phyloP scores from a whole-genome alignment of 1,139 yeast genomes.

The Protomyces inouyei region DNA sequence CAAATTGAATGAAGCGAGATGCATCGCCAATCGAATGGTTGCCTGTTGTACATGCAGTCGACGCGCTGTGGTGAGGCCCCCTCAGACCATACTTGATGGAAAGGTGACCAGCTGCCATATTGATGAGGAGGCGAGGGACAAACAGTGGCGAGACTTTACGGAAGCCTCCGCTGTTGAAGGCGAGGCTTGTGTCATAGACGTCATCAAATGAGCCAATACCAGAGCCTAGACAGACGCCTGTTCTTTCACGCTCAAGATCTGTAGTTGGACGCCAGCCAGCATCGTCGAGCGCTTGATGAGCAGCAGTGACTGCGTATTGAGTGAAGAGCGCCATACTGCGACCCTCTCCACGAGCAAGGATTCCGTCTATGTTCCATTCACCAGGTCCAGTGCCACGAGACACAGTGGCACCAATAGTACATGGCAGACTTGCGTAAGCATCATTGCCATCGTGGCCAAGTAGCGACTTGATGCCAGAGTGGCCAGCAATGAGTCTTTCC shows the following conservation, averaged over 20 bases:
- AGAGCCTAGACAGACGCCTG: slow-evolving; percentile 84
- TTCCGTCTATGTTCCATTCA: slow-evolving; percentile 44
- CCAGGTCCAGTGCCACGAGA: slow-evolving; percentile 49
- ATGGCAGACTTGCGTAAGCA: slow-evolving; percentile 56
- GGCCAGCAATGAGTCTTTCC: slow-evolving; percentile 39
- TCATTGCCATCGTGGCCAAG: slow-evolving; percentile 46
- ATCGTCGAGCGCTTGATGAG: slow-evolving; percentile 52
- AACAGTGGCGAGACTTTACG: slow-evolving; percentile 76
- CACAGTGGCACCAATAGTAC: slow-evolving; percentile 69
- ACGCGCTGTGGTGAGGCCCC: slow-evolving; percentile 84
- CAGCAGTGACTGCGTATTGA: slow-evolving; percentile 6
- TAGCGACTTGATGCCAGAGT: slow-evolving; percentile 39
- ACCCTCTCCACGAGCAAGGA: slow-evolving; percentile 27
- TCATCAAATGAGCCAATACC: slow-evolving; percentile 91
- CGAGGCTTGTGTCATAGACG: slow-evolving; percentile 55
- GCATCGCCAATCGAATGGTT: slow-evolving; percentile 94
- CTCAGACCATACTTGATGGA: slow-evolving; percentile 61
- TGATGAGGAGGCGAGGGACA: slow-evolving; percentile 74
- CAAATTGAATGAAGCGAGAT: slow-evolving; percentile 66
- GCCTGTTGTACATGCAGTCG: slow-evolving; percentile 98
- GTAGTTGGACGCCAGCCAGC: slow-evolving; percentile 54
- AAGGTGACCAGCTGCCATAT: slow-evolving; percentile 93
- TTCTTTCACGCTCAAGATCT: slow-evolving; percentile 40
- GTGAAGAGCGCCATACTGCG: slow-evolving; percentile 19
- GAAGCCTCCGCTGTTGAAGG: slow-evolving; percentile 53